Evolutionary conservation across 2,329 filamentous ascomycete genomes (phyloP).

Genomic region (Akanthomyces lecanii): DNA sequence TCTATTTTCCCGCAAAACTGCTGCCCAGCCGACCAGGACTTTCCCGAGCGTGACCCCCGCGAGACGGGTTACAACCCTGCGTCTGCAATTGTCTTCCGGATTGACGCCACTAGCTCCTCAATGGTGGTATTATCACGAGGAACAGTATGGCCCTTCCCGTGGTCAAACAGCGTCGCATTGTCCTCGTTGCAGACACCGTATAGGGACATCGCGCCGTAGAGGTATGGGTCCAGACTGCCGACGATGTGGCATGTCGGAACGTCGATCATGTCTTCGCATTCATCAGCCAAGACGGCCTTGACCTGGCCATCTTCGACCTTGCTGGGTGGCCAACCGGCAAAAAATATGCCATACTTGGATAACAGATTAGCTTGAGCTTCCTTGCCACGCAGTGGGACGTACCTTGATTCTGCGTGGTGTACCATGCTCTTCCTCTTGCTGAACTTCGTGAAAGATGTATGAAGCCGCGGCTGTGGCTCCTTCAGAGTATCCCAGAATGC

Average conservation of each 20-base stretch:
- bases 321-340: slow-evolving; percentile 51
- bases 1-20: background rate
- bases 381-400: background rate
- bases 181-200: slow-evolving; percentile 60
- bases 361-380: background rate
- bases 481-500: slow-evolving; percentile 58
- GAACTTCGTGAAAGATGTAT: slow-evolving; percentile 47
- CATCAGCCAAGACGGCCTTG: slow-evolving; percentile 45
- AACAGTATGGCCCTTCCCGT: slow-evolving; percentile 60
- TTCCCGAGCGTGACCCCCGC: background rate
- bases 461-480: slow-evolving; percentile 54
- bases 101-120: slow-evolving; percentile 35
- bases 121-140: slow-evolving; percentile 49
- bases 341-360: slow-evolving; percentile 45
- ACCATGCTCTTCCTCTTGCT: slow-evolving; percentile 30
- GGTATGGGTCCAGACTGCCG: slow-evolving; percentile 55
- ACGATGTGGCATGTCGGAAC: slow-evolving; percentile 51
- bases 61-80: background rate
- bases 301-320: slow-evolving; percentile 35
- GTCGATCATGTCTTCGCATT: slow-evolving; percentile 45
- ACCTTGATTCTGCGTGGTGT: slow-evolving; percentile 35
- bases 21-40: background rate
- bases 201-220: slow-evolving; percentile 56
- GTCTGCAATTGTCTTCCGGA: slow-evolving; percentile 37
- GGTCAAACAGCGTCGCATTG: slow-evolving; percentile 57